A percentile compares a stretch with the other conserved stretches of the same genome.
phyloP scores from a whole-genome alignment of 805 yeast species.

The Candida pini region DNA sequence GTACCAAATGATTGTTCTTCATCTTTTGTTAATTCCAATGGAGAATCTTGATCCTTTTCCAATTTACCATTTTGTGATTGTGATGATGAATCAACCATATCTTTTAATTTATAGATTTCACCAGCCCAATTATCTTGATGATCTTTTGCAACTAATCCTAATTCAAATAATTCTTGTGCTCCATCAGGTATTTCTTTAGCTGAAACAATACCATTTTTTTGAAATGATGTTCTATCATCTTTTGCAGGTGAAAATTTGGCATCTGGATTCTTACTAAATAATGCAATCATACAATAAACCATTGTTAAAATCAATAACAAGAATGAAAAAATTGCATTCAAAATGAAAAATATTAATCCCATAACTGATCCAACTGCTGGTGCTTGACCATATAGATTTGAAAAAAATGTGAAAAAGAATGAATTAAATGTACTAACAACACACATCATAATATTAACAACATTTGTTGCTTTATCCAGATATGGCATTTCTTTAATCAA shows the following conservation, averaged over 20 bases:
- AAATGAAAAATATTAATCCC: constrained; percentile 86
- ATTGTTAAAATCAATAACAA: constrained; percentile 66
- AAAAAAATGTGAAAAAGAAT: constrained; percentile 78
- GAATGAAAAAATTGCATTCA: constrained; percentile 85
- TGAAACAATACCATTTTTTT: constrained; percentile 27
- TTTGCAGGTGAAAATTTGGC: constrained; percentile 81
- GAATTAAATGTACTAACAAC: constrained; percentile 75
- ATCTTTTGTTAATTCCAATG: constrained; percentile 28
- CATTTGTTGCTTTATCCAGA: constrained; percentile 77
- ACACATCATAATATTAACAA: constrained; percentile 65
- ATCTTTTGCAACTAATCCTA: constrained; percentile 79
- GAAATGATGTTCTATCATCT: constrained; percentile 92
- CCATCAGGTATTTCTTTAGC: constrained; percentile 24
- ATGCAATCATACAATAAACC: constrained; percentile 54
- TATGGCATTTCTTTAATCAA: constrained; percentile 67
- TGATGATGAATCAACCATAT: constrained; percentile 26
- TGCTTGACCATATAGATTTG: constrained; percentile 77
- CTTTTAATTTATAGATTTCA: constrained; percentile 49
- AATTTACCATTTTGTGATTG: constrained; percentile 13
- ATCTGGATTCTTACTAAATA: constrained; percentile 81
- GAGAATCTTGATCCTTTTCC: constrained; percentile 20
- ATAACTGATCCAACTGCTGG: constrained; percentile 74
- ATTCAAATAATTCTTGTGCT: constrained; percentile 55
- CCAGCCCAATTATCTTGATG: constrained; percentile 72
- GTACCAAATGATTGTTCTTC: constrained; percentile 34